Percentiles rank a stretch among this genome's conserved stretches.
Evolutionary conservation across 2,329 filamentous ascomycete species (phyloP).

Genomic region (Macrophomina pseudophaseolina): DNA sequence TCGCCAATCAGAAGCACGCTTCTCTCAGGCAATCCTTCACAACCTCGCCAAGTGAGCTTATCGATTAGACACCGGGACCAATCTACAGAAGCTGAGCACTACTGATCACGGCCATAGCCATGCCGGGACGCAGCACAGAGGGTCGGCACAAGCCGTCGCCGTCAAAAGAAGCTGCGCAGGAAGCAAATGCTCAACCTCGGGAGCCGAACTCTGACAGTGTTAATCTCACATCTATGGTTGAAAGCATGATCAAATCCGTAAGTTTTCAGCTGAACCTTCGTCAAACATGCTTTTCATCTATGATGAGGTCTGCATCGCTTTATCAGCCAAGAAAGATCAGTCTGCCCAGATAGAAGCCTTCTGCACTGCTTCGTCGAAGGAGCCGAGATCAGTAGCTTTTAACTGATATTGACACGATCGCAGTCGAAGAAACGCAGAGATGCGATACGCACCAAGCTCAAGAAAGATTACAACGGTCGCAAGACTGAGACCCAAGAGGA

Average conservation of each 20-base stretch:
- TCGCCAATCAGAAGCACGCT: too few relatives aligned
- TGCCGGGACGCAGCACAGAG: background rate
- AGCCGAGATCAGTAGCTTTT: background rate
- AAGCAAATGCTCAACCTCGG: background rate
- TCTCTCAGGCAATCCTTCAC: background rate
- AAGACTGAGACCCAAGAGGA: slow-evolving; percentile 28
- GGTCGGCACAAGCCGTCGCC: background rate
- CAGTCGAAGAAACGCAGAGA: slow-evolving; percentile 37
- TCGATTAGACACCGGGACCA: background rate
- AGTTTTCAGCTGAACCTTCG: background rate
- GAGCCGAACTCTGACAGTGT: background rate
- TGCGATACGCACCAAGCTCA: slow-evolving; percentile 31
- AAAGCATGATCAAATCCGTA: slow-evolving; percentile 6
- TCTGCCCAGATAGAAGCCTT: background rate
- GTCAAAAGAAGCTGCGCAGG: background rate
- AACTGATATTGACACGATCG: slow-evolving; percentile 6
- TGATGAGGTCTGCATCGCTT: background rate
- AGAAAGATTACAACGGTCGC: slow-evolving; percentile 31
- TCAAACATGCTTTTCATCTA: background rate
- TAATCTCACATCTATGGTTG: background rate
- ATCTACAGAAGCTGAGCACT: too few relatives aligned
- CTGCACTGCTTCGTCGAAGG: too few relatives aligned
- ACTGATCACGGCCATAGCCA: background rate
- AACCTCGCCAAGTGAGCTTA: background rate
- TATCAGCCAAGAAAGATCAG: background rate